Evolutionary conservation across 2,329 filamentous ascomycete genomes (phyloP), one percentile per base, ranked within the genome.

Genomic region (Zasmidium angulare): DNA sequence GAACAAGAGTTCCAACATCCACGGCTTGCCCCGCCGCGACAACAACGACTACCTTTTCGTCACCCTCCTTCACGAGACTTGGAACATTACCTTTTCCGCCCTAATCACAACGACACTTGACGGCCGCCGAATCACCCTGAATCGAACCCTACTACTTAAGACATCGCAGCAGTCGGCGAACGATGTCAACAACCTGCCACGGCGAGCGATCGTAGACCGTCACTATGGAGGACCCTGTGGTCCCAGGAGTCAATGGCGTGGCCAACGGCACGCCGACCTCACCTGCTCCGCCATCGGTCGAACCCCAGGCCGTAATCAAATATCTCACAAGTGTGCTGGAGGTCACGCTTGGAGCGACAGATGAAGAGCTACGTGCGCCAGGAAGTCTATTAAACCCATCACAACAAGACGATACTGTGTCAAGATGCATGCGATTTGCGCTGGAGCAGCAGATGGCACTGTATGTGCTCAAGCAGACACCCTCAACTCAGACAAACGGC

Each of bases 351-450:
- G 80, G 79, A 47, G 79, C 80, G 26, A 73, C 78, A n/a, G 86
- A 86, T 72, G 82, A 86, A 63, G 93, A 99, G 72, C 85, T 99
- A 56, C 87, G 93, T 74, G 84, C 85, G 64, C 80, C 87, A 17
- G 92, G 90, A 63, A 97, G 91, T 79, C 81, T 99, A 76, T 82
- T 99, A 63, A 91, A 92, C 59, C 82, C 87, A 70, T 77, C 82
- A 58, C 85, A 83, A 67, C 84, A 91, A 67, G 79, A 82, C 55
- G 93, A 98, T 69, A 97, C 95, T 6, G 79, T 96, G 58, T 87
- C 92, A 73, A 86, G 91, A 79, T 97, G 93, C 76, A 86, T 87
- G 66, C 89, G 93, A 69, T 98, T 98, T 77, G 92, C 92, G 59
- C 86, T 87, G 62, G 96, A 99, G 77, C 83, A 89, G 59, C 91